phyloP scores from a whole-genome alignment of 129 eudicot genomes.

The Pittosporum tobira region DNA sequence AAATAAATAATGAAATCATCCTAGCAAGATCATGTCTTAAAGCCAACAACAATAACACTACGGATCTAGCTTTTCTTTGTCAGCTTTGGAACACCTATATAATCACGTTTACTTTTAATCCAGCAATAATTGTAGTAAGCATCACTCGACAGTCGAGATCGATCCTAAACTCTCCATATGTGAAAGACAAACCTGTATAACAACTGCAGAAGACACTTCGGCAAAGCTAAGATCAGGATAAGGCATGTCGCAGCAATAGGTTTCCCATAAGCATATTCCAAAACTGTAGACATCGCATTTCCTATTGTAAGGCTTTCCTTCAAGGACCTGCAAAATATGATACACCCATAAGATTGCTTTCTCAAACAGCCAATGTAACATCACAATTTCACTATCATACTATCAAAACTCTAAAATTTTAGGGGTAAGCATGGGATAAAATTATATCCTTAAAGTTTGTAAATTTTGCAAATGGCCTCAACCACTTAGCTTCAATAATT shows the following conservation, averaged over 20 bases:
- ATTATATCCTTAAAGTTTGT: too few species aligned
- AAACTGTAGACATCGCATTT: slow-evolving; percentile 95
- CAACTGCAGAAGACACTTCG: slow-evolving; percentile 84
- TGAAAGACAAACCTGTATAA: slow-evolving; percentile 54
- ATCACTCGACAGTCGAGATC: too few species aligned
- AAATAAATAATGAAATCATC: too few species aligned
- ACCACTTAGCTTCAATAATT: background rate
- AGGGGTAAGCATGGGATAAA: background rate
- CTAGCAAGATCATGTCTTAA: background rate
- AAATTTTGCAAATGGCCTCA: background rate
- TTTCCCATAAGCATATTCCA: slow-evolving; percentile 95
- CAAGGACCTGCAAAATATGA: slow-evolving; percentile 55
- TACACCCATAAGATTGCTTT: background rate
- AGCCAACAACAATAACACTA: background rate
- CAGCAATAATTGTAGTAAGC: background rate
- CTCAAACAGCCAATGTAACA: too few species aligned
- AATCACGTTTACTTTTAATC: background rate
- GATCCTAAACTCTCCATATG: background rate
- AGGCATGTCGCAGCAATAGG: slow-evolving; percentile 91
- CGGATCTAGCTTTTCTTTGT: background rate
- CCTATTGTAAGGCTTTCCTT: slow-evolving; percentile 89
- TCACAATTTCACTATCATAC: too few species aligned
- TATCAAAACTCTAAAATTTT: too few species aligned
- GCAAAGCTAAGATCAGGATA: slow-evolving; percentile 88
- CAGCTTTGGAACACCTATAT: background rate